These are phyloP conservation scores for Mimosa pudica DNA, from an alignment of 306 rosid species.

Conservation along the genomic window DNA sequence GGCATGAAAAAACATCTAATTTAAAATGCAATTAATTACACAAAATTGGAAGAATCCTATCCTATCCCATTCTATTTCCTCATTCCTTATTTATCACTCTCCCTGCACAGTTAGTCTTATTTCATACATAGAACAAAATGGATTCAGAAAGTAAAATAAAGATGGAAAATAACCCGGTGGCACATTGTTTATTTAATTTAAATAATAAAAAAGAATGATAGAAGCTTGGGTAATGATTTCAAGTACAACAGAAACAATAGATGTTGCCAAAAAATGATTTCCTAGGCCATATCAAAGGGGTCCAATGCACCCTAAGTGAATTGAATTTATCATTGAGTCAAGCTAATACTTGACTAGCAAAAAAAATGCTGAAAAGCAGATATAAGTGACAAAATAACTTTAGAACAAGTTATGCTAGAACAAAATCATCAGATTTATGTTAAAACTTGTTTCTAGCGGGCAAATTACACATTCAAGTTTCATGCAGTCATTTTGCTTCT, in stretches of 20 bases:
- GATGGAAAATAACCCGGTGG: neutral
- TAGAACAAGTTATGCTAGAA: conserved; percentile 10
- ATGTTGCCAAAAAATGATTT: neutral
- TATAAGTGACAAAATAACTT: neutral
- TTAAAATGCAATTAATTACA: neutral
- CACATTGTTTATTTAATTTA: neutral
- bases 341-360: neutral
- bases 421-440: conserved; percentile 8
- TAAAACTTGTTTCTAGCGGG: neutral
- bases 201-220: neutral
- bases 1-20: conserved; percentile 16
- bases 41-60: conserved; percentile 2
- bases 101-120: neutral
- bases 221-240: neutral
- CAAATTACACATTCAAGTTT: conserved; percentile 22
- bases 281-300: neutral
- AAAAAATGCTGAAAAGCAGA: conserved; percentile 3
- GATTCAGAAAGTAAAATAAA: neutral
- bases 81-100: neutral
- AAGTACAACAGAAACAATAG: neutral
- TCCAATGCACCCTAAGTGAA: neutral
- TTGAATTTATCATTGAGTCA: neutral
- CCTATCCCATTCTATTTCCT: conserved; percentile 19
- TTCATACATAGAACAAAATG: neutral
- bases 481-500: conserved; percentile 4